These are phyloP conservation scores for Bretschneidera sinensis DNA, from an alignment of 345 rosid genomes.

Conservation along the genomic window DNA sequence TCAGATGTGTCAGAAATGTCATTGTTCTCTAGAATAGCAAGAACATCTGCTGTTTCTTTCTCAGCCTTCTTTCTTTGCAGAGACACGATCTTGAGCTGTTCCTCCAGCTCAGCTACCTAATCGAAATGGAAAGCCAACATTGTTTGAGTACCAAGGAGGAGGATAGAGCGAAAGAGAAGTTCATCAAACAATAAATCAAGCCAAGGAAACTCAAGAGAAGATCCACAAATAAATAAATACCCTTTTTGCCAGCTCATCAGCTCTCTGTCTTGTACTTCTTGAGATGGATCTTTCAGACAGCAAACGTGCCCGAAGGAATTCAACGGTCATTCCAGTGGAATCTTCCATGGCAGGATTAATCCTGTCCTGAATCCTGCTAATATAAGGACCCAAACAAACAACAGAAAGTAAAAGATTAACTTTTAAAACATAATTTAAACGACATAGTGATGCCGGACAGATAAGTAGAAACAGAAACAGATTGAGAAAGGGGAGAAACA, in stretches of 20 bases:
- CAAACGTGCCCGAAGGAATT: slow-evolving; percentile 79
- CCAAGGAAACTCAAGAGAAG: neutral
- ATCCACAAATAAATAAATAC: slow-evolving; percentile 36
- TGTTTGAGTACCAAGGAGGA: neutral
- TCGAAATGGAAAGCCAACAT: slow-evolving; percentile 14
- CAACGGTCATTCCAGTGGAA: slow-evolving; percentile 65
- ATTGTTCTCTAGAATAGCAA: slow-evolving; percentile 68
- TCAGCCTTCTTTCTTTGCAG: slow-evolving; percentile 88
- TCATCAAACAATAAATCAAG: neutral
- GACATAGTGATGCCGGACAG: too few relatives aligned
- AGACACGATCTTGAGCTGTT: slow-evolving; percentile 70
- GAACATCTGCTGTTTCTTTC: slow-evolving; percentile 81
- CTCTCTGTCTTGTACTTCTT: slow-evolving; percentile 76
- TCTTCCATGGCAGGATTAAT: slow-evolving; percentile 47
- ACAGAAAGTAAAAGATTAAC: too few relatives aligned
- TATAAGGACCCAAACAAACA: neutral
- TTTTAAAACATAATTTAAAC: too few relatives aligned
- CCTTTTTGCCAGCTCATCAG: slow-evolving; percentile 68
- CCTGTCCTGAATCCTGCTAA: too few relatives aligned
- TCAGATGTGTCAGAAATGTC: slow-evolving; percentile 70
- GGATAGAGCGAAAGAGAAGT: neutral
- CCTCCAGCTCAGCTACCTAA: slow-evolving; percentile 79
- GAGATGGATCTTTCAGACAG: slow-evolving; percentile 90
- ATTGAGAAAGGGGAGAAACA: too few relatives aligned
- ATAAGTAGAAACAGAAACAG: too few relatives aligned